phyloP scores from a whole-genome alignment of 306 rosid genomes.

The Corylus heterophylla region DNA sequence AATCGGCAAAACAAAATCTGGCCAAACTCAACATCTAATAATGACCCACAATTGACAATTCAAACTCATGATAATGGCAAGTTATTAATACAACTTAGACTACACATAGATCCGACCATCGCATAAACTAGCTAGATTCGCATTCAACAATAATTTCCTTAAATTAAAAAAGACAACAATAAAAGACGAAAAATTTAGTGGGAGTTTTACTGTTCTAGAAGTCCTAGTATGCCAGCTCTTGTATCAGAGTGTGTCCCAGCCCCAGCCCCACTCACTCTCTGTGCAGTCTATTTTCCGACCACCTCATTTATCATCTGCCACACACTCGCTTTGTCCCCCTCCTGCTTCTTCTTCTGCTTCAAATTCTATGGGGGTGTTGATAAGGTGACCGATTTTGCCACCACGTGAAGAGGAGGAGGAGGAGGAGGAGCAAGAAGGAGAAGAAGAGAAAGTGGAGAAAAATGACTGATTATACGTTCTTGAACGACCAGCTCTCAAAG shows the following conservation, averaged over 20 bases:
- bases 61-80: background rate
- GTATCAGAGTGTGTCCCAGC: constrained; percentile 24
- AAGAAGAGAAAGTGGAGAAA: background rate
- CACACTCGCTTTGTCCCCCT: background rate
- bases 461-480: constrained; percentile 50
- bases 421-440: too few relatives aligned
- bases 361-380: background rate
- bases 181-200: background rate
- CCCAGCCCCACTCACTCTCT: constrained; percentile 25
- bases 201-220: background rate
- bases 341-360: background rate
- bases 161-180: background rate
- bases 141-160: background rate
- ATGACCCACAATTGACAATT: too few relatives aligned
- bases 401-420: background rate
- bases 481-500: constrained; percentile 61
- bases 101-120: background rate
- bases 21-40: background rate
- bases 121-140: background rate
- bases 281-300: constrained; percentile 7
- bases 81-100: background rate
- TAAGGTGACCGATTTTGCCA: background rate
- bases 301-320: constrained; percentile 4
- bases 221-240: constrained; percentile 43
- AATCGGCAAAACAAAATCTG: background rate